Evolutionary conservation across 805 yeast genomes (phyloP), one percentile per base, ranked within the genome.

Genomic region (Candida fluviatilis): DNA sequence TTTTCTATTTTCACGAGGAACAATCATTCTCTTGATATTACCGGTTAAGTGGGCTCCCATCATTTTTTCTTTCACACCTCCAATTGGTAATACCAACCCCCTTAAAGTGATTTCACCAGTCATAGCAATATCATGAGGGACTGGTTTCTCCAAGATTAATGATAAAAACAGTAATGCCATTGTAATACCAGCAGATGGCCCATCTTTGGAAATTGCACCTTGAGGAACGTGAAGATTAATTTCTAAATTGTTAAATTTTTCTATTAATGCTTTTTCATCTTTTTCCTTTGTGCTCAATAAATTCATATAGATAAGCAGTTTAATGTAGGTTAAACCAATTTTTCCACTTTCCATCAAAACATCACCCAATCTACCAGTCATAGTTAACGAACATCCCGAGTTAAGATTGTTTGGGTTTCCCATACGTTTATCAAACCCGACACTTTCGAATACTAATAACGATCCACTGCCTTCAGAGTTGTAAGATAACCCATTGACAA

Each of bases 391-490:
- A 49, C 61, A 45, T 4, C 54, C 54, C 12, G 36, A 16, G n/a
- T 39, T 34, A 12, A 37, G 11, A 10, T 28, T 29, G 14, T n/a
- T 35, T 13, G 38, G 34, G 28, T 30, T 19, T 14, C 40, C 34
- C 4, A 42, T 41, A 18, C 60, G 54, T 4, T 66, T 67, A 14
- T 82, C 83, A 46, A 83, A 75, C 12, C 82, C 78, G 27, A 85
- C 76, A 50, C 88, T 78, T 55, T 89, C 96, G 56, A 89, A 84
- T 12, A 82, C 76, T 36, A 89, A 65, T 1, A 85, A 78, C 1
- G 91, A 82, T 0, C 96, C 96, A 4, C 84, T 78, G 1, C 96
- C 96, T 50, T 83, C 85, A 2, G 88, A 78, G 63, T 84, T 87
- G 58, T 88, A 89, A 2, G 95, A 86, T 42, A 89, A 65, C 0